Base-by-base conservation (phyloP, 2,329 filamentous ascomycete species). In the Fusarium euwallaceae region DNA sequence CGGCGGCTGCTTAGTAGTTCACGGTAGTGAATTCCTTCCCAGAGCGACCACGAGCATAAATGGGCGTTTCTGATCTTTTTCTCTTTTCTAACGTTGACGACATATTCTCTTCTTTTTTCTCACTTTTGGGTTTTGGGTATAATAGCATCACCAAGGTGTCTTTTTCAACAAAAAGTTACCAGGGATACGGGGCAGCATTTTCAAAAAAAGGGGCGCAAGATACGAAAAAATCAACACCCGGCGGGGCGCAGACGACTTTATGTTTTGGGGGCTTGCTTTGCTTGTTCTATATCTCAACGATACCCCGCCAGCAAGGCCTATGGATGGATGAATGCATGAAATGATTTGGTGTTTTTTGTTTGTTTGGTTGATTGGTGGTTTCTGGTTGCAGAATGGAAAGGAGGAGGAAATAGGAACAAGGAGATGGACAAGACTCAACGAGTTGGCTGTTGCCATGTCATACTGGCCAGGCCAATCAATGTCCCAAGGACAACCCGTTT, bases 121-220 rank as follows among this genome's bases (percentile, higher is more conserved):
- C 32, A 34, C 58, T 66, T 71, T 67, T 59, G 34, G 65, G 61
- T 65, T 72, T 66, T 77, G 71, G 73, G 71, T 75, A 75, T 76
- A 67, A 70, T 72, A 74, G 76, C 78, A 80, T 79, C 74, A 75
- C 72, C 64, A 72, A 43, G 75, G 80, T 82, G 80, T 81, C 81
- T 82, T 83, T 83, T 83, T 83, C 82, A 83, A 83, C 82, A 83
- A 83, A 83, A 83, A 83, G 81, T 75, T 80, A 79, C 82, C 82
- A 81, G 78, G 81, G 77, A 79, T 71, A 72, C 60, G 66, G 67
- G 78, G 75, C 75, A 75, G 74, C 75, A 71, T 75, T 68, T 74
- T 71, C 51, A 75, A 74, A 75, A 74, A 75, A 53, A 56, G 70
- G 73, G 71, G 76, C 75, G 76, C 70, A 78, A 70, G 73, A 76